Evolutionary conservation across 2,329 filamentous ascomycete species (phyloP), one percentile per base, ranked within the genome.

Genomic region (Phialophora chinensis): DNA sequence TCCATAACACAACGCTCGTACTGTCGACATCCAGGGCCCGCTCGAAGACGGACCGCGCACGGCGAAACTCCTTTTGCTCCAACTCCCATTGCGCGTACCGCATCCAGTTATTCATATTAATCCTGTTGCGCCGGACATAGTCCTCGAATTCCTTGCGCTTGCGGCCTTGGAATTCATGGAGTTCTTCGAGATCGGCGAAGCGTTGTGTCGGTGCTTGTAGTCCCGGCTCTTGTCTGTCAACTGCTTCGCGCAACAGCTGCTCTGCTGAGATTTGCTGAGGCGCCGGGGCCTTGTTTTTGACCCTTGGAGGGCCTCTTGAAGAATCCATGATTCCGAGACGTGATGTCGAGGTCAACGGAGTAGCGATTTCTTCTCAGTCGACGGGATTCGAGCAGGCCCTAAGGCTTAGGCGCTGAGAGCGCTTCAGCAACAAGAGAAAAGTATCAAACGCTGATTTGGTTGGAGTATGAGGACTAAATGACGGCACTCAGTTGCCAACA

Each of bases 61-160:
- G 90, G 62, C 90, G 89, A 79, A 92, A 97, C 81, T 99, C 95
- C 80, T 98, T 98, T 81, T 99, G 95, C 78, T 99, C 94, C 67
- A 98, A 85, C 82, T 99, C 95, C 92, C 93, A 99, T 73, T 91
- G 88, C 63, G 95, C 94, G 84, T 99, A 99, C 75, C 93, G 91
- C 86, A 95, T 92, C 95, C 95, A 99, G 80, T 98, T 98, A 84
- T 96, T 96, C 86, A 98, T 93, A 76, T 96, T 97, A 77, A 97
- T 86, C 75, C 94, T 84, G 77, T 98, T 98, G 71, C 95, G 91
- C 71, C 93, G 90, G 67, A 98, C 92, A 89, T 98, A 98, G 83
- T 97, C 92, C 80, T 99, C 95, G 74, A 97, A 99, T 75, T 97
- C 95, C 79, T 93, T 95, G 73, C 95, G 87, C 82, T 98, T 98